phyloP scores from a whole-genome alignment of 352 stramenopile species.

The Pythium sukuiense region DNA sequence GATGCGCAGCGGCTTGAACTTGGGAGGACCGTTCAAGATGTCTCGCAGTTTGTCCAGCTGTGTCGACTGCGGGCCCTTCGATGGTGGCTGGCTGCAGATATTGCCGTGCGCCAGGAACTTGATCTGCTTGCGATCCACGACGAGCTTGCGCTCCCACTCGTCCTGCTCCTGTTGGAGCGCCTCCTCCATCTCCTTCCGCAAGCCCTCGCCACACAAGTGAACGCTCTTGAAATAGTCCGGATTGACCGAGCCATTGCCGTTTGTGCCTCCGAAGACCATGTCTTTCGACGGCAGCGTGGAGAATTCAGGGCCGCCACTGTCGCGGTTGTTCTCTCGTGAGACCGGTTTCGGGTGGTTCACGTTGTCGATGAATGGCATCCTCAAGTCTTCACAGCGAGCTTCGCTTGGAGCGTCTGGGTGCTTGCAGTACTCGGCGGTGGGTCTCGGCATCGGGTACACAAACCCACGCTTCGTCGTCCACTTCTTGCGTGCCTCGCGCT shows the following conservation, averaged over 20 bases:
- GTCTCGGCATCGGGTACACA: conserved; percentile 76
- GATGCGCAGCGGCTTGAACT: conserved; percentile 73
- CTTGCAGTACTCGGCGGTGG: conserved; percentile 67
- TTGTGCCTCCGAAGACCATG: conserved; percentile 84
- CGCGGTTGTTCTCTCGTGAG: conserved; percentile 36
- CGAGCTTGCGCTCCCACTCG: conserved; percentile 74
- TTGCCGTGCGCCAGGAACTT: conserved; percentile 89
- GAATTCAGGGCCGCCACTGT: conserved; percentile 45
- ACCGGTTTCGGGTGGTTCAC: conserved; percentile 64
- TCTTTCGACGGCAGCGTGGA: conserved; percentile 86
- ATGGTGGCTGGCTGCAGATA: conserved; percentile 60
- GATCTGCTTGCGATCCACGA: conserved; percentile 86
- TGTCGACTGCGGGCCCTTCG: conserved; percentile 31
- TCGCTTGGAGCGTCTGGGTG: conserved; percentile 71
- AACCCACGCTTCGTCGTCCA: conserved; percentile 90
- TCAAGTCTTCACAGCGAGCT: conserved; percentile 81
- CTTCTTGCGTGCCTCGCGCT: conserved; percentile 43
- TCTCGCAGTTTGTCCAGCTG: conserved; percentile 82
- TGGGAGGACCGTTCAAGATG: conserved; percentile 52
- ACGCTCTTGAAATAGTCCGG: conserved; percentile 83
- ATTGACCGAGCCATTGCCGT: conserved; percentile 66
- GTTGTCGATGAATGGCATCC: conserved; percentile 85
- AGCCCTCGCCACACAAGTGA: conserved; percentile 80
- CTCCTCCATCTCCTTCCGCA: conserved; percentile 75
- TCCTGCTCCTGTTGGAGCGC: conserved; percentile 61